phyloP scores from a whole-genome alignment of 2,329 filamentous ascomycete species.

The Botrytis deweyae region DNA sequence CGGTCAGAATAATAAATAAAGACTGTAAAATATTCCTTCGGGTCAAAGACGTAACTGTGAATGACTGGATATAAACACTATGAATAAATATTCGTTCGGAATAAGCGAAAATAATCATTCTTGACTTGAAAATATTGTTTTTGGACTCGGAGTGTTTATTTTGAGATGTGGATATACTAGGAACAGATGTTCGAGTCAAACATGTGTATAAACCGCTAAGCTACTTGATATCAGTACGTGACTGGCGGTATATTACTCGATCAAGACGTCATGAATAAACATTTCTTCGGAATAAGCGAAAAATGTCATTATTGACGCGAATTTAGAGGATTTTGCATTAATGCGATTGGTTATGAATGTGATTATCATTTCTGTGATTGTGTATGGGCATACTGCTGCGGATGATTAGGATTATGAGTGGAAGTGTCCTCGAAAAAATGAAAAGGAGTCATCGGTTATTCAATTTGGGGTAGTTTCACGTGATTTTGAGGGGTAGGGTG shows the following conservation, averaged over 20 bases:
- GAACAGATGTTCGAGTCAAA: not conserved
- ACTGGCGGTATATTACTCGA: no score
- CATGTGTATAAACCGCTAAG: no score
- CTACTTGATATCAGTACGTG: no score
- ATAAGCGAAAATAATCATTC: not conserved
- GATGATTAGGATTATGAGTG: not conserved
- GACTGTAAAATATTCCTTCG: not conserved
- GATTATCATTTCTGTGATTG: not conserved
- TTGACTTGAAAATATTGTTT: not conserved
- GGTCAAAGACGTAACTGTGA: rapidly evolving
- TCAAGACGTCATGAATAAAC: not conserved
- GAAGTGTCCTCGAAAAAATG: not conserved
- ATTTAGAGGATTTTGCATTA: not conserved
- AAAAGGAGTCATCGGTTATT: not conserved
- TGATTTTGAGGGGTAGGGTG: not conserved
- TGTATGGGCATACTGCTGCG: not conserved
- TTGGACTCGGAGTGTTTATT: not conserved
- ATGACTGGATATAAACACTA: no score
- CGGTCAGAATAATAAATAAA: not conserved
- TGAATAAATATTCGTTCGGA: not conserved
- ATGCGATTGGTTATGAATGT: not conserved
- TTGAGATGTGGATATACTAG: not conserved
- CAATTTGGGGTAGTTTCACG: not conserved
- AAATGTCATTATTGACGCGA: not conserved
- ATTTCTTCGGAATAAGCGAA: not conserved